Evolutionary conservation across 1,139 yeast species (phyloP), one percentile per base, ranked within the genome.

Genomic region (Debaryomyces coudertii): DNA sequence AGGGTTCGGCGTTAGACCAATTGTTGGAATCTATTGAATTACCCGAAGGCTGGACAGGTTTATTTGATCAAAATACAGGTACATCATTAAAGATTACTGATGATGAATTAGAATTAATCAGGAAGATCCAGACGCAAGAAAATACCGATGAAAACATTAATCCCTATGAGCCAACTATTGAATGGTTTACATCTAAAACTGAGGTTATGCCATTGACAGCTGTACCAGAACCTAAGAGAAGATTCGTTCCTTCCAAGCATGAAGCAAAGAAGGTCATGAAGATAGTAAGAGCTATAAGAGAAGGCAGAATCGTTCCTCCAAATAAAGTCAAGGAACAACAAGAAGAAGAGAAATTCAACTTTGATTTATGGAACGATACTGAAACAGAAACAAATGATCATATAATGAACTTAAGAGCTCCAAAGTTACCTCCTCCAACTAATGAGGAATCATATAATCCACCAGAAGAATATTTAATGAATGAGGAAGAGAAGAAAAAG

Each of bases 31-130:
- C 85, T 25, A 93, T 95, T 53, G 99, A 93, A 52, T 76, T 93
- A 53, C 99, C 98, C 9, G 95, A 88, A 68, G 99, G 99, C 30
- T 93, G 98, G 98, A 95, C 99, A 8, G 99, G 99, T 39, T 76
- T 95, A 53, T 71, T 93, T 48, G 98, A 93, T 66, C 89, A 90
- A 62, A 80, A 85, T 56, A 90, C 98, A 7, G 99, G 99, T 52
- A 70, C 84, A n/a, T 78, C 90, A 42, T 79, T 93, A 69, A 90
- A 93, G 57, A 75, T 93, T 52, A 82, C 90, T n/a, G 79, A 79
- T 48, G 97, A 93, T 61, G 99, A 93, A 68, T 77, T 92, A 58
- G 97, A 92, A 53, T 77, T 95, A 53, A 89, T 93, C 60, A 79
- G 85, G 54, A 90, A 90, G 63, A 84, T 93, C 58, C 96, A 90